A percentile compares a stretch with the other conserved stretches of the same genome.
Conservation (phyloP, 2,329 filamentous ascomycete species). For the Alternaria angustiovoidea region DNA sequence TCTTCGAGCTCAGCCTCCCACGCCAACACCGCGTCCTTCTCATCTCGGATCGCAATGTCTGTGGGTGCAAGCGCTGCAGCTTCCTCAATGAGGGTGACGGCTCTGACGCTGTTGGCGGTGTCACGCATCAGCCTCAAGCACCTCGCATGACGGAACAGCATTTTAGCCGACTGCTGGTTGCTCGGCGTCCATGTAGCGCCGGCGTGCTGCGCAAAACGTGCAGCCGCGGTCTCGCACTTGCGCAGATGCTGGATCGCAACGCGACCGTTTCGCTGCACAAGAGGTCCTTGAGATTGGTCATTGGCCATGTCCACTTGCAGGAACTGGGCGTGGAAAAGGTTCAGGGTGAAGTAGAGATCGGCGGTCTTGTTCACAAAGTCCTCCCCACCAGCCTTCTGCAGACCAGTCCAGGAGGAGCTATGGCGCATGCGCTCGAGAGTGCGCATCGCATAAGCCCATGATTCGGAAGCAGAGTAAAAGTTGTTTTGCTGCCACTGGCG, state of each 20-base stretch:
- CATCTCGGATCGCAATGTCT: slow-evolving; percentile 28
- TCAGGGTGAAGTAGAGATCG: slow-evolving; percentile 36
- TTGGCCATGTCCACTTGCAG: slow-evolving; percentile 35
- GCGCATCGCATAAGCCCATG: slow-evolving; percentile 35
- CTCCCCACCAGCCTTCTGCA: slow-evolving; percentile 29
- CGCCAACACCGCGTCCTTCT: slow-evolving; percentile 24
- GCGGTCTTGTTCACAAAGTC: slow-evolving; percentile 37
- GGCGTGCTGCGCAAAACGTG: slow-evolving; percentile 35
- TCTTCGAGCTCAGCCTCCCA: slow-evolving; percentile 32
- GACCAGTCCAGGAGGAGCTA: slow-evolving; percentile 32
- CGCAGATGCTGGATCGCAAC: slow-evolving; percentile 24
- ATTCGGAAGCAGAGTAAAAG: slow-evolving; percentile 27
- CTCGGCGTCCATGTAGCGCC: slow-evolving; percentile 35
- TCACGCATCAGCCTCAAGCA: slow-evolving; percentile 30
- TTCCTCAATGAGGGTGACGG: slow-evolving; percentile 28
- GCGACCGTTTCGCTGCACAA: slow-evolving; percentile 25
- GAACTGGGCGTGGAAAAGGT: slow-evolving; percentile 34
- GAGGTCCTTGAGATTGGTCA: background rate
- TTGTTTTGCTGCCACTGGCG: slow-evolving; percentile 39
- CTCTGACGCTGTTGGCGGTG: slow-evolving; percentile 17
- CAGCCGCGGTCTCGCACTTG: slow-evolving; percentile 33
- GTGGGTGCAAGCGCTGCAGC: slow-evolving; percentile 27
- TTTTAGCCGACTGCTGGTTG: slow-evolving; percentile 34
- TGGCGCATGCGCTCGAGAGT: slow-evolving; percentile 41
- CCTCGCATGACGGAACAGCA: slow-evolving; percentile 34